Conservation (phyloP, 1,139 yeast genomes). For the Sugiyamaella grinbergsii region DNA sequence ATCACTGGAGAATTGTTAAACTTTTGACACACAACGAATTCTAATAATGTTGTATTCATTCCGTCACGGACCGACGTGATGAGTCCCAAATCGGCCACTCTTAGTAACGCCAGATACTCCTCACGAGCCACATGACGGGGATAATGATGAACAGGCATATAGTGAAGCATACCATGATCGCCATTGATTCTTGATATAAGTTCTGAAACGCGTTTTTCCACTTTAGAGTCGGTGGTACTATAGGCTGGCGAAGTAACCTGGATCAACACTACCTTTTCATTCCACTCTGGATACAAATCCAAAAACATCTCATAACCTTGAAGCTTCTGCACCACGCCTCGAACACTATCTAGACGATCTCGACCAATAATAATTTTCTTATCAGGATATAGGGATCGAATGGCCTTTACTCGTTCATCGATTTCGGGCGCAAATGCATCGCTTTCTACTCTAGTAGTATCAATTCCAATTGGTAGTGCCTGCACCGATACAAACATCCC, state of each 20-base stretch:
- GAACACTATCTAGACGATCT: slow-evolving; percentile 89
- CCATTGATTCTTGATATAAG: slow-evolving; percentile 62
- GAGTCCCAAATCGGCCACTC: slow-evolving; percentile 87
- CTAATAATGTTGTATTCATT: slow-evolving; percentile 92
- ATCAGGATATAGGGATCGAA: slow-evolving; percentile 68
- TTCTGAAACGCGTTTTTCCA: slow-evolving; percentile 80
- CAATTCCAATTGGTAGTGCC: slow-evolving; percentile 85
- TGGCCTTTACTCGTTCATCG: slow-evolving; percentile 49
- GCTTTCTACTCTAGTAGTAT: slow-evolving; percentile 58
- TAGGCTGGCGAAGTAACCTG: slow-evolving; percentile 87
- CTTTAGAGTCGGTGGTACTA: slow-evolving; percentile 45
- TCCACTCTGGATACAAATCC: slow-evolving; percentile 90
- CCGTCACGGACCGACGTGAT: slow-evolving; percentile 94
- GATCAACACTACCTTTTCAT: slow-evolving; percentile 80
- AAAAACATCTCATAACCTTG: slow-evolving; percentile 91
- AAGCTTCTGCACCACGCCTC: slow-evolving; percentile 94
- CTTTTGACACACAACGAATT: slow-evolving; percentile 87
- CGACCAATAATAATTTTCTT: slow-evolving; percentile 92
- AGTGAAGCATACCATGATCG: slow-evolving; percentile 75
- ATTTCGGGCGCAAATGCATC: slow-evolving; percentile 49
- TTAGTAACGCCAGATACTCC: slow-evolving; percentile 82
- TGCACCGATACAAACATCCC: slow-evolving; percentile 75
- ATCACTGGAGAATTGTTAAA: slow-evolving; percentile 72
- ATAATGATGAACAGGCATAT: slow-evolving; percentile 85
- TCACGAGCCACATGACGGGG: slow-evolving; percentile 86